Evolutionary conservation across 768 basidiomycete genomes (phyloP), one percentile per base, ranked within the genome.

Genomic region (Rhizopogon vesiculosus): DNA sequence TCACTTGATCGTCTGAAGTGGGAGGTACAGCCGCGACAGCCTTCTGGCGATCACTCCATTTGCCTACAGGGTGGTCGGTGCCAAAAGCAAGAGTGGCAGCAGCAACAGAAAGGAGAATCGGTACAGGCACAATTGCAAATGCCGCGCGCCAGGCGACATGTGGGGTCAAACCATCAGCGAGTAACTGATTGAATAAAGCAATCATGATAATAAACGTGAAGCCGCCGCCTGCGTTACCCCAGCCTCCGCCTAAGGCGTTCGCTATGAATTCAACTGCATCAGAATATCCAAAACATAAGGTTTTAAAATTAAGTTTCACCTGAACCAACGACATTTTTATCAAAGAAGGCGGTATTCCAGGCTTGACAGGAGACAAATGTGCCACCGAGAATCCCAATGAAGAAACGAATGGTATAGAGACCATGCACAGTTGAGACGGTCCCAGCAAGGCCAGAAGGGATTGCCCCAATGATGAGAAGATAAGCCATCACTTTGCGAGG

Each of bases 291-390:
- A 2, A 45, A 16, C 5, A 5, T 35, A 15, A 10, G 15, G 8
- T 6, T 46, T 19, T 12, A 13, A 38, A 25, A 8, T 7, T 3
- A 16, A 4, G 5, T 46, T 44, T 59, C 35, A 69, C 68, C 69
- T 1, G 66, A 67, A 4, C 77, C 77, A 16, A 78, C 77, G 35
- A 74, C 63, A 45, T 66, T 66, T 44, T 77, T 83, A 64, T 84
- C 81, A 64, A 81, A 86, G 67, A 85, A 84, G 3, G 68, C 69
- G 0, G 84, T 82, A 8, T 83, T 82, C 81, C 84, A 83, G 3
- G 78, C 77, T 53, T 83, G 78, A 57, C 82, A 83, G 4, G 83
- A 76, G 1, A 86, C 81, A 56, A 86, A 85, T 1, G 82, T 80
- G 0, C 70, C 84, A 7, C 84, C 84, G 2, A 84, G 72, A 44